Evolutionary conservation across 169 alveolate genomes (phyloP).

Genomic region (Cryptosporidium xiaoi): DNA sequence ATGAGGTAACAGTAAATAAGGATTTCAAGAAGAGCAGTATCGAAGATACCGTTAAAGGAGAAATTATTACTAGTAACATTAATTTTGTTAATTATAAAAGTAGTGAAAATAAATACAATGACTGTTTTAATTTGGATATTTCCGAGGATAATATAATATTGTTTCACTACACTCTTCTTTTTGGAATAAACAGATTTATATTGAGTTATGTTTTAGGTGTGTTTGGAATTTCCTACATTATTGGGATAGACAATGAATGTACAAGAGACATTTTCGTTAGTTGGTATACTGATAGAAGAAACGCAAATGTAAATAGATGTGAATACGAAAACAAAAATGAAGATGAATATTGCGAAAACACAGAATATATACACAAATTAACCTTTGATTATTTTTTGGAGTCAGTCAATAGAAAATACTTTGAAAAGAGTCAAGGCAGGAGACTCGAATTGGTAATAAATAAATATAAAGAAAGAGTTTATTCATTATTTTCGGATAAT

Average conservation of each 20-base stretch:
- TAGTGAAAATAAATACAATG: not conserved
- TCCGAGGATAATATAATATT: not conserved
- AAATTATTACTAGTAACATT: too few relatives aligned
- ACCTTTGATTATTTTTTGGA: constrained; percentile 9
- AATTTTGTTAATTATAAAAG: not conserved
- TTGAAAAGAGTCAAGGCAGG: too few relatives aligned
- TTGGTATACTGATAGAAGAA: not conserved
- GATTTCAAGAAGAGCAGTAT: too few relatives aligned
- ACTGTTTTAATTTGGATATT: not conserved
- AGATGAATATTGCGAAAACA: not conserved
- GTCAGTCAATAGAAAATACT: too few relatives aligned
- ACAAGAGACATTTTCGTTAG: not conserved
- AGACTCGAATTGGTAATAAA: too few relatives aligned
- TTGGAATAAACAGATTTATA: constrained; percentile 26
- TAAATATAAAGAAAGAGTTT: not conserved
- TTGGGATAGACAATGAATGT: not conserved
- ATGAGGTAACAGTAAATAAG: too few relatives aligned
- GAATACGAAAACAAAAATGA: not conserved
- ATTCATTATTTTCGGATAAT: not conserved
- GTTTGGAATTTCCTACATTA: constrained; percentile 20
- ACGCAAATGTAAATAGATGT: not conserved
- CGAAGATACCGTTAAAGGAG: too few relatives aligned
- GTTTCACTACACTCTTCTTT: constrained; percentile 36
- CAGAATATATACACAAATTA: not conserved
- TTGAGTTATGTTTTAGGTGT: constrained; percentile 19